These are phyloP conservation scores for Cercospora zeae-maydis DNA, from an alignment of 2,329 filamentous ascomycete genomes.

Conservation along the genomic window DNA sequence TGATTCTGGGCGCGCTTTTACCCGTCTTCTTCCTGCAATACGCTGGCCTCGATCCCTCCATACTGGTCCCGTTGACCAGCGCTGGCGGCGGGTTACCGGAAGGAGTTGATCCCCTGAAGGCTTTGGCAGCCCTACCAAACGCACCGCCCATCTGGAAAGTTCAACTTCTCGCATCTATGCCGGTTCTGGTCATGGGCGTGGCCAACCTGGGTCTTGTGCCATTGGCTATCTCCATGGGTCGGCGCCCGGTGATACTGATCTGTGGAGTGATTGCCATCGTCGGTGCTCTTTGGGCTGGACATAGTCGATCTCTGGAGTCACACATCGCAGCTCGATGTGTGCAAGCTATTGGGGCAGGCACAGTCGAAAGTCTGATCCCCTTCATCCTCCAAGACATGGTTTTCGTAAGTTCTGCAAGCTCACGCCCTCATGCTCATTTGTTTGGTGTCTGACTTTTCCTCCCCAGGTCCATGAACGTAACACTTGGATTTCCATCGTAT, in stretches of 20 bases:
- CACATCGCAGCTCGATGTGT: conserved; percentile 32
- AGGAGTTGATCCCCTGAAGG: conserved; percentile 24
- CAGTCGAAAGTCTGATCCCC: conserved; percentile 34
- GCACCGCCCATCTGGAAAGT: conserved; percentile 32
- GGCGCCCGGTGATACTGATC: conserved; percentile 28
- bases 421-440: neutral
- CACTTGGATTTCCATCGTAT: conserved; percentile 31
- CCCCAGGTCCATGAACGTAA: conserved; percentile 32
- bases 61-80: conserved; percentile 10
- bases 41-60: conserved; percentile 22
- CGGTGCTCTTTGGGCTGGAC: conserved; percentile 32
- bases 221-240: conserved; percentile 31
- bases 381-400: conserved; percentile 34
- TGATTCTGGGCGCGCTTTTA: conserved; percentile 33
- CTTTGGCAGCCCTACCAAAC: conserved; percentile 20
- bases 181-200: conserved; percentile 33
- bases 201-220: conserved; percentile 32
- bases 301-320: conserved; percentile 25
- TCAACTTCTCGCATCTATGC: conserved; percentile 31
- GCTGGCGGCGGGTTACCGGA: conserved; percentile 17
- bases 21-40: conserved; percentile 34
- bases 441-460: neutral
- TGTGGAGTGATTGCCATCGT: conserved; percentile 30
- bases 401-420: conserved; percentile 11
- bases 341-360: conserved; percentile 33